These are phyloP conservation scores for Guyanaporus albipodus DNA, from an alignment of 768 basidiomycete genomes.

Conservation along the genomic window DNA sequence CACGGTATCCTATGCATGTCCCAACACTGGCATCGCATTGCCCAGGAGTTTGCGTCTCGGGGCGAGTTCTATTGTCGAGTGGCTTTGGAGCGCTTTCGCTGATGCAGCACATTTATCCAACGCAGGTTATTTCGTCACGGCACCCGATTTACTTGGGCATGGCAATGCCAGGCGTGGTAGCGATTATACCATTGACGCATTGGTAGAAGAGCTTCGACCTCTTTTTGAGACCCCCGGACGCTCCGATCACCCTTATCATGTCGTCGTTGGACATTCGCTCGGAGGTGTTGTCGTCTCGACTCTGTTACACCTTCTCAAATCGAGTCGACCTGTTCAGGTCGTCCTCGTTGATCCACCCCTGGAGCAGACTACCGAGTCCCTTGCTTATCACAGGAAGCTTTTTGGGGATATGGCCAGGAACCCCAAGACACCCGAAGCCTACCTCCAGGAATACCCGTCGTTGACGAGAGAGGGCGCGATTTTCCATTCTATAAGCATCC, in stretches of 20 bases:
- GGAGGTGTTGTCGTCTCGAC: conserved; percentile 14
- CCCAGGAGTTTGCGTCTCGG: conserved; percentile 11
- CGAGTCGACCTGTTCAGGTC: conserved; percentile 4
- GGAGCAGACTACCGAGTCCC: background rate
- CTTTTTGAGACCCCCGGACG: background rate
- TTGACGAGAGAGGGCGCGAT: conserved; percentile 6
- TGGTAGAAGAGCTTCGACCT: conserved; percentile 13
- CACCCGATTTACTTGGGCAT: conserved; percentile 26
- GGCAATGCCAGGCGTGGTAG: conserved; percentile 1
- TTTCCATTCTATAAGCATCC: background rate
- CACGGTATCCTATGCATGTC: conserved; percentile 19
- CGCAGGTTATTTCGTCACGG: conserved; percentile 23
- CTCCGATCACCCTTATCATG: background rate
- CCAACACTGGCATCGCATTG: conserved; percentile 15
- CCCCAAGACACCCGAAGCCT: background rate
- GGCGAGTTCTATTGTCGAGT: conserved; percentile 2
- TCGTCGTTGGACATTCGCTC: conserved; percentile 22
- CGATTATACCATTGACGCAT: conserved; percentile 11
- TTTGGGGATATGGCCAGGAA: background rate
- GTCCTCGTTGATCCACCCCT: conserved; percentile 22
- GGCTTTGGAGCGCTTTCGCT: background rate
- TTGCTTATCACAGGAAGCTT: background rate
- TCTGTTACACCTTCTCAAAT: conserved; percentile 15
- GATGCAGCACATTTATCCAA: background rate
- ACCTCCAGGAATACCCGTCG: background rate